Conservation (phyloP, 2,329 filamentous ascomycete species). For the Cercospora sojina region DNA sequence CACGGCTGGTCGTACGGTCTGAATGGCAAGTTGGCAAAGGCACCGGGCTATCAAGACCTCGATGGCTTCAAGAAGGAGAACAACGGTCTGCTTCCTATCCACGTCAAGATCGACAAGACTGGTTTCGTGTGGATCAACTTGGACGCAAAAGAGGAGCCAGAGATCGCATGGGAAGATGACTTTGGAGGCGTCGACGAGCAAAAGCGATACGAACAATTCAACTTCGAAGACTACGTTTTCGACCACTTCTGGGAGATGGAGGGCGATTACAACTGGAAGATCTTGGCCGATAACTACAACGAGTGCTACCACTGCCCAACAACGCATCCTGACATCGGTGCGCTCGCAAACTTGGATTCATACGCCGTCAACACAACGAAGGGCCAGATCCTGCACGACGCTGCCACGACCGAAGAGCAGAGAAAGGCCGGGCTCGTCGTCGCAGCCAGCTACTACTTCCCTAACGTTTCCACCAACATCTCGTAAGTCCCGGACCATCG, state of each 20-base stretch:
- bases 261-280: constrained; percentile 61
- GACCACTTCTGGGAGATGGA: constrained; percentile 60
- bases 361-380: constrained; percentile 54
- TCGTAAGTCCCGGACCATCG: constrained; percentile 42
- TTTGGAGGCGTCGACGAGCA: constrained; percentile 52
- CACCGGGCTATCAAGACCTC: constrained; percentile 58
- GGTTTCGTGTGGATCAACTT: constrained; percentile 62
- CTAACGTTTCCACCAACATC: constrained; percentile 53
- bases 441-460: constrained; percentile 52
- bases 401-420: constrained; percentile 50
- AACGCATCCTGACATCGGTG: constrained; percentile 58
- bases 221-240: constrained; percentile 56
- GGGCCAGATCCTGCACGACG: constrained; percentile 52
- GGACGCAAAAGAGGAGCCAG: constrained; percentile 48
- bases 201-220: constrained; percentile 47
- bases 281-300: constrained; percentile 64
- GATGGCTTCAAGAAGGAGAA: constrained; percentile 57
- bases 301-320: constrained; percentile 65
- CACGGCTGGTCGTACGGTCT: constrained; percentile 64
- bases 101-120: constrained; percentile 53
- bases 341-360: constrained; percentile 57
- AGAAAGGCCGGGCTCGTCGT: constrained; percentile 49
- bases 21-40: constrained; percentile 59
- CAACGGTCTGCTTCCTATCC: constrained; percentile 58
- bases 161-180: constrained; percentile 54